Conservation (phyloP, 352 stramenopile species). For the Phytophthora idaei region DNA sequence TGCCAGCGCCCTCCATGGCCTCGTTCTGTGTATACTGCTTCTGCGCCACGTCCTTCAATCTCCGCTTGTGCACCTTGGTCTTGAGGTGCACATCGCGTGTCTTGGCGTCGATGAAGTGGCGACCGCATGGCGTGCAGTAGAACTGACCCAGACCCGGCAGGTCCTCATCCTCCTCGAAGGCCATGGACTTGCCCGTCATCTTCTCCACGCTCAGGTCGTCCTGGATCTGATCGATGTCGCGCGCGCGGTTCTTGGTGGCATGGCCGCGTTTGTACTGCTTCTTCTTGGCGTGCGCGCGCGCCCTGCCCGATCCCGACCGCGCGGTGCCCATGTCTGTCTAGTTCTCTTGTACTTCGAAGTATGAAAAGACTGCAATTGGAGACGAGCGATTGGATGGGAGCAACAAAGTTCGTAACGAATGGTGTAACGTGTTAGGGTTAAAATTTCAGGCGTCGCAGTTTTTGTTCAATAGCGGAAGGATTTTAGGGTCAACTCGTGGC, state of each 20-base stretch:
- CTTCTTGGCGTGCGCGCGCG: conserved; percentile 81
- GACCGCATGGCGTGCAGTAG: conserved; percentile 87
- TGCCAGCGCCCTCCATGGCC: conserved; percentile 73
- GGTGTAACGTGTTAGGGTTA: conserved; percentile 21
- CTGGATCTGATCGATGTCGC: conserved; percentile 90
- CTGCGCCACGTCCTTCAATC: conserved; percentile 89
- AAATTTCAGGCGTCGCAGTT: conserved; percentile 30
- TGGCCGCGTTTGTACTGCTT: conserved; percentile 89
- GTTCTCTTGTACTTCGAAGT: conserved; percentile 3
- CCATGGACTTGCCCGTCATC: conserved; percentile 56
- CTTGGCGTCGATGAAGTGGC: conserved; percentile 86
- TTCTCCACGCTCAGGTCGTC: conserved; percentile 80
- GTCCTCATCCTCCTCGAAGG: conserved; percentile 85
- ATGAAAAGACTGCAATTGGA: conserved; percentile 11
- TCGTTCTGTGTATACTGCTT: conserved; percentile 91
- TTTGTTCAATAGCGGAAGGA: conserved; percentile 71
- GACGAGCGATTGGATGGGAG: conserved; percentile 28
- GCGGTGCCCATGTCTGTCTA: conserved; percentile 33
- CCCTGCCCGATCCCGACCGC: conserved; percentile 59
- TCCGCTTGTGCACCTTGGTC: conserved; percentile 89
- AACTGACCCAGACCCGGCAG: conserved; percentile 85
- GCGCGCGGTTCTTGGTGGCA: conserved; percentile 78
- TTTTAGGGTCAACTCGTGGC: conserved; percentile 51
- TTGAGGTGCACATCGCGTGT: conserved; percentile 81
- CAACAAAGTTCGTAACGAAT: conserved; percentile 22